Percentiles rank a stretch among this genome's conserved stretches.
phyloP scores from a whole-genome alignment of 179 eudicot genomes.

The Beta macrorhiza region DNA sequence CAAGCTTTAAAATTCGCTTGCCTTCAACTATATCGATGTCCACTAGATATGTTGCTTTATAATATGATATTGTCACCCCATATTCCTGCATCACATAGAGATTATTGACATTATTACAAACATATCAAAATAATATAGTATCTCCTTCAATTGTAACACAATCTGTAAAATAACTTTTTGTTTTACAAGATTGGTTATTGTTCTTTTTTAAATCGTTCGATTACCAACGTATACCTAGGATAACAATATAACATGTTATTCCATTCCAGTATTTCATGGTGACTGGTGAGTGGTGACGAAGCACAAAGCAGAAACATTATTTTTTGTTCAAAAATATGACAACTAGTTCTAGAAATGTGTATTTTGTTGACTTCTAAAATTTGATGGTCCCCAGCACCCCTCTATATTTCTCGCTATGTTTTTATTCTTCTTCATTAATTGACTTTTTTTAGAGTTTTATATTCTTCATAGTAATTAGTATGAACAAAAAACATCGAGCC shows the following conservation, averaged over 20 bases:
- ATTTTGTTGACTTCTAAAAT: no score
- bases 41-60: slow-evolving; percentile 78
- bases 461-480: no score
- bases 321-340: background rate
- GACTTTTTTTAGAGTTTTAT: no score
- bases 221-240: background rate
- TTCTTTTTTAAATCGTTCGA: background rate
- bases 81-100: slow-evolving; percentile 58
- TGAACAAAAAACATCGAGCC: no score
- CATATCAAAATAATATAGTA: no score
- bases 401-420: no score
- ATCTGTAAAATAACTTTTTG: background rate
- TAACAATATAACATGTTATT: background rate
- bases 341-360: no score
- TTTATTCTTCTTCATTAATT: no score
- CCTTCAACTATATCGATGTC: slow-evolving; percentile 73
- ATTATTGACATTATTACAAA: background rate
- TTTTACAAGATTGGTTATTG: background rate
- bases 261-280: background rate
- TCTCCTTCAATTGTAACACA: background rate
- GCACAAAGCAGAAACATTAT: background rate
- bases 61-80: slow-evolving; percentile 61
- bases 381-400: no score
- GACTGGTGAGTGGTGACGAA: background rate
- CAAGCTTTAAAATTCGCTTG: slow-evolving; percentile 64